Base-by-base conservation (phyloP, 371 early-diverging fungal genomes). In the Apophysomyces sp. region DNA sequence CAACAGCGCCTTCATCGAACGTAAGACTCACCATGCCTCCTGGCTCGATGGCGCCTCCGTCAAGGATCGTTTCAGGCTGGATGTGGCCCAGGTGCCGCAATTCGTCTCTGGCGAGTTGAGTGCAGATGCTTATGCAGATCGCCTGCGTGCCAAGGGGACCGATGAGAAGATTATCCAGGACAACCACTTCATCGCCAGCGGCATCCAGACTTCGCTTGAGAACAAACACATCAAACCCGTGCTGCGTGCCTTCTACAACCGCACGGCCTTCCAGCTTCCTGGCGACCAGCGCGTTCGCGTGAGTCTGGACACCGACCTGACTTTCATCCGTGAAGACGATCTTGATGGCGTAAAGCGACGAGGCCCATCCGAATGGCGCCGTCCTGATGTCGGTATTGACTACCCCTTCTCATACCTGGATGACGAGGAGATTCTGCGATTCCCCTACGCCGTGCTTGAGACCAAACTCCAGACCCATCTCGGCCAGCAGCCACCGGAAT, bases 261-360 rank as follows among this genome's bases (percentile, higher is more conserved):
- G 98, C 69, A 96, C 94, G 3, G 98, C 98, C 1, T 99, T 99
- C 84, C 99, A 98, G 70, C 77, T 97, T 11, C 99, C 99, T 0
- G 94, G 94, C 28, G 89, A 94, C 4, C 94, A 98, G 24, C 81
- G 88, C 15, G 93, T 98, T n/a, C 85, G 98, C 62, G 92, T 99
- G 57, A 92, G 94, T 12, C 82, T 99, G 1, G 99, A 99, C 69
- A 97, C 98, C 0, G 94, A 99, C 69, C 80, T 99, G 41, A 88
- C 92, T 30, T 95, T 98, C 89, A 91, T 98, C 58, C 93, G 95
- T 56, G 99, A 97, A 69, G 90, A 67, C 31, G 68, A 69, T 57
- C 29, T 74, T 13, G 92, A 90, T 55, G 73, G 71, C 11, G 54
- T 52, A 1, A 65, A 60, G 28, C 65, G 64, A 12, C 83, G 96